These are phyloP conservation scores for Astrothelium macrocarpum DNA, from an alignment of 495 filamentous ascomycete genomes.

Conservation along the genomic window DNA sequence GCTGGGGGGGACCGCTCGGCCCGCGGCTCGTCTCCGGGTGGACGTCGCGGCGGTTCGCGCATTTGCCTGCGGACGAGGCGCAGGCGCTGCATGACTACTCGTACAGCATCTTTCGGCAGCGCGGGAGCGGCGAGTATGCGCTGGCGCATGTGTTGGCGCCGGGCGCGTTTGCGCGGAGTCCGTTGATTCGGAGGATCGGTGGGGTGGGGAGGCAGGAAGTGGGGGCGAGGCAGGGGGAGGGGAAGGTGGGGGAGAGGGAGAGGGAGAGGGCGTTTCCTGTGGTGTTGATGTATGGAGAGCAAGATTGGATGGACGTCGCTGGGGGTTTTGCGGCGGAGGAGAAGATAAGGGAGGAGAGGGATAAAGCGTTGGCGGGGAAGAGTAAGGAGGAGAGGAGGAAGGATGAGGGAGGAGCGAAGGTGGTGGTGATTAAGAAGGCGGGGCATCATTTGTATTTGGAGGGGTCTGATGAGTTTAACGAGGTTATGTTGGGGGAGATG, in stretches of 20 bases:
- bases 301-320: constrained; percentile 95
- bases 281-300: constrained; percentile 89
- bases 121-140: constrained; percentile 90
- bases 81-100: constrained; percentile 82
- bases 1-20: constrained; percentile 83
- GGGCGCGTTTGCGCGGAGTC: constrained; percentile 82
- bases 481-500: constrained; percentile 65
- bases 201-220: constrained; percentile 58
- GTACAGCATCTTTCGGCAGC: constrained; percentile 87
- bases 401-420: constrained; percentile 72
- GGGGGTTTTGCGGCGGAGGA: constrained; percentile 74
- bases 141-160: constrained; percentile 88
- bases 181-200: constrained; percentile 75
- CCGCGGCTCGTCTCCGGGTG: constrained; percentile 89
- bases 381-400: constrained; percentile 56
- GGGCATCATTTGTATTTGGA: constrained; percentile 94
- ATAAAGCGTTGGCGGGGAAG: constrained; percentile 45
- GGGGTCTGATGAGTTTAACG: constrained; percentile 82
- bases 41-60: constrained; percentile 85
- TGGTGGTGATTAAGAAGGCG: constrained; percentile 69
- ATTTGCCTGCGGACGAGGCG: constrained; percentile 71
- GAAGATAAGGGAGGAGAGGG: constrained; percentile 63
- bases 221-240: neutral
- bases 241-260: neutral
- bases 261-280: constrained; percentile 73